Evolutionary conservation across 2,329 filamentous ascomycete species (phyloP), one percentile per base, ranked within the genome.

Genomic region (Microsporum audouinii): DNA sequence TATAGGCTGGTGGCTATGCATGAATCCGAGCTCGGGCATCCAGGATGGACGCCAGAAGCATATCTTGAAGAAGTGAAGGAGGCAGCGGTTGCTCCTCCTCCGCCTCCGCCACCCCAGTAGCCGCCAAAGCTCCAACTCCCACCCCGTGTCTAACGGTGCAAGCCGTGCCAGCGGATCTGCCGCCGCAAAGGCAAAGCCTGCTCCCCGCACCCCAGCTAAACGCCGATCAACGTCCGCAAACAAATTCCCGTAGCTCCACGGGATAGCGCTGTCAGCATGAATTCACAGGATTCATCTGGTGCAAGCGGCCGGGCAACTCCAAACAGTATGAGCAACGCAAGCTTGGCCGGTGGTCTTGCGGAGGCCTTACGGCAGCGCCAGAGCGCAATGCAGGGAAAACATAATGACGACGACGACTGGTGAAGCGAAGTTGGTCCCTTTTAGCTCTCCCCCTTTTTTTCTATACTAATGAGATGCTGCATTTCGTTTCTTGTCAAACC

Each of bases 1-100:
- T 47, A 43, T 67, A 96, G 92, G 94, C 59, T 99, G 94, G 94
- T 97, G 92, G 92, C 80, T 97, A 55, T 94, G 87, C 65, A 92
- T 90, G 78, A 88, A 87, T 64, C 76, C 77, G 57, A 77, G 84
- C 68, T 79, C 79, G 55, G 79, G 80, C 66, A 83, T 84, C n/a
- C 89, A 94, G 74, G 91, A 58, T 99, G 94, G 94, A 85, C 94
- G 2, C 94, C 94, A 0, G 88, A 91, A 23, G 90, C 92, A 23
- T 99, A 99, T 70, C 87, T 99, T 6, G 88, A 97, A 75, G 91
- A 96, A 63, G 71, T 77, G 62, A 70, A 68, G 2, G 82, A 81
- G 29, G 77, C 83, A 5, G 78, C 80, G 8, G 81, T 23, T 23
- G 17, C 85, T 7, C 82, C 84, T 29, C 81, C 85, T 2, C 78